Percentiles rank a stretch among this genome's conserved stretches.
Evolutionary conservation across 176 grass and related monocot genomes (phyloP).

Genomic region (Aechmea fasciata): DNA sequence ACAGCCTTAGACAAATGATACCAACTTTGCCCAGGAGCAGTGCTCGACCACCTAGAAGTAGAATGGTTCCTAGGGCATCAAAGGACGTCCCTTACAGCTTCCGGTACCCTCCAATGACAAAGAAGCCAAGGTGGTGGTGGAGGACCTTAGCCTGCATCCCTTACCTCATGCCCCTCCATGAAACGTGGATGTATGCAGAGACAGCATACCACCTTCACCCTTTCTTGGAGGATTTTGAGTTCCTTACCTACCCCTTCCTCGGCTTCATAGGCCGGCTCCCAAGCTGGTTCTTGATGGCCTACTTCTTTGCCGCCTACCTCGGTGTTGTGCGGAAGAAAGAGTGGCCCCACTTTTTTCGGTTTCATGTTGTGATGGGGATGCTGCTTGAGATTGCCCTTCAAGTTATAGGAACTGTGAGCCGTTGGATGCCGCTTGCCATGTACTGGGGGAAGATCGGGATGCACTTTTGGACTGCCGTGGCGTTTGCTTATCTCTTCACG

Average conservation of each 20-base stretch:
- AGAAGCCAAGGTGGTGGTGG: conserved; percentile 31
- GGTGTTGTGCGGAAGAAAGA: conserved; percentile 27
- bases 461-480: conserved; percentile 25
- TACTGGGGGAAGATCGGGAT: conserved; percentile 33
- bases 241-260: conserved; percentile 23
- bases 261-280: conserved; percentile 16
- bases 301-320: conserved; percentile 25
- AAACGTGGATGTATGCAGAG: conserved; percentile 37
- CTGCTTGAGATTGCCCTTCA: conserved; percentile 31
- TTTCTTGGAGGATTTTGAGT: conserved; percentile 26
- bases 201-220: conserved; percentile 26
- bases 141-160: conserved; percentile 26
- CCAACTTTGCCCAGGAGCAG: conserved; percentile 3
- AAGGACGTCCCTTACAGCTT: conserved; percentile 19
- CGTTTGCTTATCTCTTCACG: conserved; percentile 28
- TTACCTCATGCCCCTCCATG: conserved; percentile 32
- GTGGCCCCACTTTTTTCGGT: conserved; percentile 29
- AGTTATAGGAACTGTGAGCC: conserved; percentile 16
- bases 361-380: conserved; percentile 36
- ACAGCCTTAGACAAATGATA: not conserved
- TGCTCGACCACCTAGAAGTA: not conserved
- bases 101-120: conserved; percentile 26
- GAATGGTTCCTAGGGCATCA: conserved; percentile 14
- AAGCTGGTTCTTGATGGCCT: conserved; percentile 24
- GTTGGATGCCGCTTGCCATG: conserved; percentile 21